phyloP scores from a whole-genome alignment of 2,329 filamentous ascomycete genomes.

The Coleophoma cylindrospora region DNA sequence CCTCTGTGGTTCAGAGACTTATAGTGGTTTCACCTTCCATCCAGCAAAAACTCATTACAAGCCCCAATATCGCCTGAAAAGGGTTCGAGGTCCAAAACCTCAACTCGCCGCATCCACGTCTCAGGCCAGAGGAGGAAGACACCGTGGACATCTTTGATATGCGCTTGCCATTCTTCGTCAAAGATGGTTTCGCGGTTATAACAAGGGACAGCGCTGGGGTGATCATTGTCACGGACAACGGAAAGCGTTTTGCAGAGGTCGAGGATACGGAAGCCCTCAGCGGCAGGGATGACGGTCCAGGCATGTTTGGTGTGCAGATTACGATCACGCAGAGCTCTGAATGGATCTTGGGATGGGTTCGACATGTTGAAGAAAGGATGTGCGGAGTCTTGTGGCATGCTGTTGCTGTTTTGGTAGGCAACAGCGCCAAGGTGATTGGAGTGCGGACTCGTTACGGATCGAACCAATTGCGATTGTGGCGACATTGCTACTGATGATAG shows the following conservation, averaged over 20 bases:
- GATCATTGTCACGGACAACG: neutral
- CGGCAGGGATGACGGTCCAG: slow-evolving; percentile 21
- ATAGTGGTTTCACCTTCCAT: too few species aligned
- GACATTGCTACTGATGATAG: neutral
- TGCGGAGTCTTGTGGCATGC: neutral
- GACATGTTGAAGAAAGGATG: neutral
- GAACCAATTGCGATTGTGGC: neutral
- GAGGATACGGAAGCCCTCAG: slow-evolving; percentile 21
- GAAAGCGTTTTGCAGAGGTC: slow-evolving; percentile 18
- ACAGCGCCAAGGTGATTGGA: neutral
- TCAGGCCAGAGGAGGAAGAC: slow-evolving; percentile 24
- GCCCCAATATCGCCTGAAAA: slow-evolving; percentile 22
- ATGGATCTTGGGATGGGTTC: slow-evolving; percentile 11
- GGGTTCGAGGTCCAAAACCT: slow-evolving; percentile 22
- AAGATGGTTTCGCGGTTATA: slow-evolving; percentile 24
- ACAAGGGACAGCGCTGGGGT: slow-evolving; percentile 10
- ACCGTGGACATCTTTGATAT: slow-evolving; percentile 25
- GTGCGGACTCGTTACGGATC: neutral
- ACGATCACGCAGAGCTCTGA: slow-evolving; percentile 16
- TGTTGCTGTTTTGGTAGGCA: neutral
- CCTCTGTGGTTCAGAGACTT: too few species aligned
- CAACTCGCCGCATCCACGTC: slow-evolving; percentile 24
- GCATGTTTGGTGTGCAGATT: slow-evolving; percentile 20
- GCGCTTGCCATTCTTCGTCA: slow-evolving; percentile 25
- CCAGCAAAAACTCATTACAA: slow-evolving; percentile 16